phyloP scores from a whole-genome alignment of 805 yeast species.

The Pichia cabralensis region DNA sequence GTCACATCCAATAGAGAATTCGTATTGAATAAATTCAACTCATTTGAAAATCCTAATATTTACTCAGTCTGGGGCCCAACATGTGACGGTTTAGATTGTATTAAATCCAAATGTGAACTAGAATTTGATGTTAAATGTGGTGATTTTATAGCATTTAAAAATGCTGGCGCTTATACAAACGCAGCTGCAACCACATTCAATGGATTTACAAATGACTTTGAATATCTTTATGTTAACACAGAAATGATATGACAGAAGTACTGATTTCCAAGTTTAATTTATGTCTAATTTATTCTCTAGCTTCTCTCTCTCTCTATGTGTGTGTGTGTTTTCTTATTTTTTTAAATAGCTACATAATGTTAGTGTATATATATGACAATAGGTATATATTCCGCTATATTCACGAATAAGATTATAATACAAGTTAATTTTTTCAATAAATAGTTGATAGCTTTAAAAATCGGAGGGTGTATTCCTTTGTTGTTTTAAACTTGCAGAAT shows the following conservation, averaged over 20 bases:
- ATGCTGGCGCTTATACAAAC: slow-evolving; percentile 85
- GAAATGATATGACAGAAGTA: neutral
- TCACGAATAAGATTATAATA: no score
- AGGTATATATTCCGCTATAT: no score
- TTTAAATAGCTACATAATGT: no score
- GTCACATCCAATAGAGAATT: slow-evolving; percentile 41
- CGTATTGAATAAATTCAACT: slow-evolving; percentile 8
- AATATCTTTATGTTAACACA: slow-evolving; percentile 33
- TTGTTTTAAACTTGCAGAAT: neutral
- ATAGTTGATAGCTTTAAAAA: no score
- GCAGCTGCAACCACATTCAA: slow-evolving; percentile 91
- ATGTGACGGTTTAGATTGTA: slow-evolving; percentile 91
- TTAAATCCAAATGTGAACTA: slow-evolving; percentile 42
- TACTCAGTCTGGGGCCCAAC: slow-evolving; percentile 97
- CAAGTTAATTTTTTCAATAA: no score
- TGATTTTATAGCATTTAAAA: slow-evolving; percentile 83
- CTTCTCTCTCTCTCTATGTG: no score
- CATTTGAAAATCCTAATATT: slow-evolving; percentile 5
- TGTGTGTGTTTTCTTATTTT: no score
- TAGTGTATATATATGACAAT: no score
- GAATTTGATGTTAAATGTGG: slow-evolving; percentile 63
- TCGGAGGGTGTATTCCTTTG: no score
- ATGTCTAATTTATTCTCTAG: no score
- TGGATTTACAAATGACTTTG: slow-evolving; percentile 62
- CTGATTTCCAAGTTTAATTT: no score